A percentile compares a stretch with the other conserved stretches of the same genome.
phyloP scores from a whole-genome alignment of 139 green algal species.

The Auxenochlorella protothecoides region DNA sequence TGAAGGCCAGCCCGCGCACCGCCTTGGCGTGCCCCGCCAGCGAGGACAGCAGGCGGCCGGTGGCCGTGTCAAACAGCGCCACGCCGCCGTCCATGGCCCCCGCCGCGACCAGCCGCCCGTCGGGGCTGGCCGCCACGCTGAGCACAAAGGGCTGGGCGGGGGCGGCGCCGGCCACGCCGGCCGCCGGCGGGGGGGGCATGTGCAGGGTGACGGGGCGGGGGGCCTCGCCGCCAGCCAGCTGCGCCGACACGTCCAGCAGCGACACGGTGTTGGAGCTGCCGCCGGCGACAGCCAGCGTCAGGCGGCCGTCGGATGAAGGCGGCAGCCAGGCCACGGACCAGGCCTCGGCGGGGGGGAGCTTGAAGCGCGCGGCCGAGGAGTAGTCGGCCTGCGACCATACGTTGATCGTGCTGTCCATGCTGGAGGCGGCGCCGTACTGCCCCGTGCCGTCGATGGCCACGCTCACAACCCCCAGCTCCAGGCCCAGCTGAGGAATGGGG shows the following conservation, averaged over 20 bases:
- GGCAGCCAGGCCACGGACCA: conserved; percentile 71
- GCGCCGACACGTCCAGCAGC: conserved; percentile 8
- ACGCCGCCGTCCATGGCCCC: conserved; percentile 69
- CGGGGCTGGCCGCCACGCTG: conserved; percentile 54
- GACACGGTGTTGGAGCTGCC: conserved; percentile 49
- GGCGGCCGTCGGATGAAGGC: neutral
- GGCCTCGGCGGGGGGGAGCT: conserved; percentile 70
- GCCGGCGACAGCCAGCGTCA: conserved; percentile 51
- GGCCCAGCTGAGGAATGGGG: conserved; percentile 46
- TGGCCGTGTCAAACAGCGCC: conserved; percentile 57
- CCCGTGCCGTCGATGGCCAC: conserved; percentile 54
- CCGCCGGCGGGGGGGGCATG: neutral
- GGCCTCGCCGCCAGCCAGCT: neutral
- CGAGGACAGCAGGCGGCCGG: conserved; percentile 44
- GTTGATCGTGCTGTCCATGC: conserved; percentile 71
- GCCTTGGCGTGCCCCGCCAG: conserved; percentile 78
- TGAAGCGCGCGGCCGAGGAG: conserved; percentile 26
- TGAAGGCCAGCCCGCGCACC: conserved; percentile 69
- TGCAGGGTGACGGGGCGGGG: neutral
- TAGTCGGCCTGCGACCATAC: conserved; percentile 56
- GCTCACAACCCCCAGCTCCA: conserved; percentile 74
- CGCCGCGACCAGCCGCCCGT: conserved; percentile 55
- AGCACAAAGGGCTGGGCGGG: conserved; percentile 51
- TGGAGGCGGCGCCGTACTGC: conserved; percentile 54
- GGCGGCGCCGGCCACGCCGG: neutral